Percentiles rank a stretch among this genome's conserved stretches.
phyloP scores from a whole-genome alignment of 2,329 filamentous ascomycete species.

The Aspergillus ochraceoroseus region DNA sequence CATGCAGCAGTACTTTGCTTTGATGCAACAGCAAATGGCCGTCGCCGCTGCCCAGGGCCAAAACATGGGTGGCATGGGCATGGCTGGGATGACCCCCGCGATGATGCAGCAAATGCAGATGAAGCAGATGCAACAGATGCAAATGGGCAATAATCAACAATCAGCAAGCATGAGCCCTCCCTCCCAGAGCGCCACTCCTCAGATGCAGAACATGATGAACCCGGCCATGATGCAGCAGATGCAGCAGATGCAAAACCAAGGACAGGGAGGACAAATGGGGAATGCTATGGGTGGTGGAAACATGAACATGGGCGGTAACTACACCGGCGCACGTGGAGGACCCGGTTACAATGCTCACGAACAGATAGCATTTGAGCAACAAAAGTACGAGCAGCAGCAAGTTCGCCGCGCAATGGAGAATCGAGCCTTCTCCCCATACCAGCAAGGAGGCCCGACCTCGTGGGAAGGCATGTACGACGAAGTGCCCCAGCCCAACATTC shows the following conservation, averaged over 20 bases:
- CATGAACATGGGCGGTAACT: slow-evolving; percentile 45
- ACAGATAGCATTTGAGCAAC: slow-evolving; percentile 70
- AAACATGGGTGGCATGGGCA: slow-evolving; percentile 48
- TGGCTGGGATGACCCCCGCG: slow-evolving; percentile 66
- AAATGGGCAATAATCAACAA: slow-evolving; percentile 47
- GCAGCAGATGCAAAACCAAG: slow-evolving; percentile 52
- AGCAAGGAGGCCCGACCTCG: slow-evolving; percentile 66
- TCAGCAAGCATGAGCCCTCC: slow-evolving; percentile 35
- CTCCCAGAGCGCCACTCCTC: slow-evolving; percentile 49
- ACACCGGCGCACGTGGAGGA: slow-evolving; percentile 42
- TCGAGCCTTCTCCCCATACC: slow-evolving; percentile 41
- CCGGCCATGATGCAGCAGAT: slow-evolving; percentile 71
- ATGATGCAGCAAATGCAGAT: slow-evolving; percentile 69
- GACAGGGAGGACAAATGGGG: slow-evolving; percentile 32
- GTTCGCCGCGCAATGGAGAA: slow-evolving; percentile 49
- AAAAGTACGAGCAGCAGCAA: slow-evolving; percentile 70
- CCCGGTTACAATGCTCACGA: slow-evolving; percentile 64
- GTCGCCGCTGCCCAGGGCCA: slow-evolving; percentile 42
- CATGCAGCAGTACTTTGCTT: slow-evolving; percentile 94
- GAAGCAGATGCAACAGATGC: slow-evolving; percentile 50
- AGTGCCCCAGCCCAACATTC: slow-evolving; percentile 72
- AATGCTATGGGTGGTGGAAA: slow-evolving; percentile 23
- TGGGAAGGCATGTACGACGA: slow-evolving; percentile 99
- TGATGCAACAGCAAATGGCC: slow-evolving; percentile 91
- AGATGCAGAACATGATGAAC: slow-evolving; percentile 57